phyloP scores from a whole-genome alignment of 495 filamentous ascomycete species.

The Letharia columbiana region DNA sequence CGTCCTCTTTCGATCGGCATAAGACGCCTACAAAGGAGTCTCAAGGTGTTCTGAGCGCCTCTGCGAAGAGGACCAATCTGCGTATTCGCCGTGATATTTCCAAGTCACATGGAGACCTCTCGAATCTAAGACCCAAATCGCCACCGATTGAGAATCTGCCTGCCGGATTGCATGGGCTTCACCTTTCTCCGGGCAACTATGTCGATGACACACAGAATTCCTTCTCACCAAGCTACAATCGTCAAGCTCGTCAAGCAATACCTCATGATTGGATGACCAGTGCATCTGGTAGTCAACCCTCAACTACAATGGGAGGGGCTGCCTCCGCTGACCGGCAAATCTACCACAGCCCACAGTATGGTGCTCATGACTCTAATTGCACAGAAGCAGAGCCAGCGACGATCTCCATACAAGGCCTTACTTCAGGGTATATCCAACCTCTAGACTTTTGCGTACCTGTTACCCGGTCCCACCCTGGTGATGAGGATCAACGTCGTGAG shows the following conservation, averaged over 20 bases:
- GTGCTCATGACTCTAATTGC: not conserved
- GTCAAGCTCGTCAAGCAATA: conserved; percentile 8
- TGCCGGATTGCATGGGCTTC: not conserved
- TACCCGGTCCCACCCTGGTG: conserved; percentile 9
- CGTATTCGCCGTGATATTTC: conserved; percentile 9
- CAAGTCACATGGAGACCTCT: conserved; percentile 16
- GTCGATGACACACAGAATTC: conserved; percentile 4
- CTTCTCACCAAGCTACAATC: conserved; percentile 1
- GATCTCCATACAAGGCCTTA: conserved; percentile 13
- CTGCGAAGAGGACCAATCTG: not conserved
- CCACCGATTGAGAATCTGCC: conserved; percentile 2
- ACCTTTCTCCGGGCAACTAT: not conserved
- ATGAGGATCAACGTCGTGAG: conserved; percentile 8
- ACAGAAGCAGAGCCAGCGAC: not conserved
- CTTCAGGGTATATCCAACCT: conserved; percentile 2
- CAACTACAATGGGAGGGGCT: not conserved
- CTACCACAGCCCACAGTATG: not conserved
- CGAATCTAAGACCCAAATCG: conserved; percentile 10
- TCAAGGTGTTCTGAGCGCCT: conserved; percentile 1
- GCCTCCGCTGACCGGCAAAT: not conserved
- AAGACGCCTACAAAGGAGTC: not conserved
- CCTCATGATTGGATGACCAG: not conserved
- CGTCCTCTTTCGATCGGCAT: not conserved
- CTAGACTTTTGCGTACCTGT: conserved; percentile 20
- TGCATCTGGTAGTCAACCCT: not conserved